phyloP scores from a whole-genome alignment of 2,329 filamentous ascomycete genomes.

The Paracoccidioides lutzii region DNA sequence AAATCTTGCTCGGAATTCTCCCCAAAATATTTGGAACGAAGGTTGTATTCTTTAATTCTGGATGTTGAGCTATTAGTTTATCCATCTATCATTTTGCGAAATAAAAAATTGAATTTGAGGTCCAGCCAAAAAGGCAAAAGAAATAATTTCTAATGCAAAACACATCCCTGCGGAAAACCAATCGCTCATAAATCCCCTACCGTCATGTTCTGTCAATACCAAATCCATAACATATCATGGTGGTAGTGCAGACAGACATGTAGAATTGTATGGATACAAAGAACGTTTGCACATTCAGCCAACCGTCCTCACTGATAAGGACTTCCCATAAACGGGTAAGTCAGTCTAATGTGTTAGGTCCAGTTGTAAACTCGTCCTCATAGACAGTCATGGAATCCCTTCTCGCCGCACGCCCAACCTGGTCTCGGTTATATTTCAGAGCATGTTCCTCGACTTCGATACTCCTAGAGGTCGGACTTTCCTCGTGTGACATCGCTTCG shows the following conservation, averaged over 20 bases:
- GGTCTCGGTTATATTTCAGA: slow-evolving; percentile 67
- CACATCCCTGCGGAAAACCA: too few relatives aligned
- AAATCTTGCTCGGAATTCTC: too few relatives aligned
- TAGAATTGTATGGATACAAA: not conserved
- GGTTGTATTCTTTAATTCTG: too few relatives aligned
- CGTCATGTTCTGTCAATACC: not conserved
- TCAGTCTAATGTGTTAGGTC: slow-evolving; percentile 30
- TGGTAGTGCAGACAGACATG: not conserved
- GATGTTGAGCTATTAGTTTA: too few relatives aligned
- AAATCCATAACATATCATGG: not conserved
- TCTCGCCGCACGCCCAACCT: slow-evolving; percentile 60
- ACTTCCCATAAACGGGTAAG: not conserved
- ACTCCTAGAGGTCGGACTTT: slow-evolving; percentile 9
- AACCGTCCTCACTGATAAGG: too few relatives aligned
- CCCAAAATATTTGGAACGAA: too few relatives aligned
- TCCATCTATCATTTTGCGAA: too few relatives aligned
- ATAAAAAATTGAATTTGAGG: too few relatives aligned
- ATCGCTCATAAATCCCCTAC: not conserved
- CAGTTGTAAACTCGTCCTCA: slow-evolving; percentile 51
- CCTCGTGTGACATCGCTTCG: not conserved
- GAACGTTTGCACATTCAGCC: not conserved
- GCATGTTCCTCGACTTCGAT: slow-evolving; percentile 56
- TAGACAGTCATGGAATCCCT: slow-evolving; percentile 39
- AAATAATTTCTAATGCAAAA: too few relatives aligned
- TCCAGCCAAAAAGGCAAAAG: too few relatives aligned